These are phyloP conservation scores for Fusarium nisikadoi DNA, from an alignment of 2,329 filamentous ascomycete species.

Conservation along the genomic window DNA sequence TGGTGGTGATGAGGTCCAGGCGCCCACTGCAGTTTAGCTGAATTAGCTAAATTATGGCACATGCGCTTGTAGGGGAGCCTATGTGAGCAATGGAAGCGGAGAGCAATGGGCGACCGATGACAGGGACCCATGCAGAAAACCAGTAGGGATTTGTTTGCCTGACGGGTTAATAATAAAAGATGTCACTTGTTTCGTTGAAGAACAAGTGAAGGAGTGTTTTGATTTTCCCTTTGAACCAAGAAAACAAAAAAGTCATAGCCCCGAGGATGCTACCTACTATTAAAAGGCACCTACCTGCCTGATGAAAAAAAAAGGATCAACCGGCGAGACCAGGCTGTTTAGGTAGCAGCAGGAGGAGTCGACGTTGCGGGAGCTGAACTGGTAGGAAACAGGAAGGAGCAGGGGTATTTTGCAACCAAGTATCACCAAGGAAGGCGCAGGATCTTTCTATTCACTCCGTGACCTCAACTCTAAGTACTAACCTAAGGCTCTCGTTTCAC, in stretches of 20 bases:
- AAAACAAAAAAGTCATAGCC: background rate
- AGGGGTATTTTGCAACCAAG: conserved; percentile 3
- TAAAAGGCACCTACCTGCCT: background rate
- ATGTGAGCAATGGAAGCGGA: background rate
- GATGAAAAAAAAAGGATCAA: background rate
- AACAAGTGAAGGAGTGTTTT: background rate
- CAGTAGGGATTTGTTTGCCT: conserved; percentile 11
- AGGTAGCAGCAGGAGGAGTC: background rate
- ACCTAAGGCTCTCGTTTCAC: background rate
- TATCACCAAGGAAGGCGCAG: background rate
- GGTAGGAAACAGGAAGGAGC: conserved; percentile 3
- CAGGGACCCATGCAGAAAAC: conserved; percentile 15
- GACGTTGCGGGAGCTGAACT: conserved; percentile 12
- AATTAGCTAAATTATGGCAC: conserved; percentile 13
- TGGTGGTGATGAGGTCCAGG: conserved; percentile 23
- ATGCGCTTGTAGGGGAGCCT: conserved; percentile 3
- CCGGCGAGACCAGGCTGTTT: background rate
- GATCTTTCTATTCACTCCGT: background rate
- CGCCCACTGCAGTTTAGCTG: conserved; percentile 28
- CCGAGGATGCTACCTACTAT: no score
- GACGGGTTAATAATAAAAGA: background rate
- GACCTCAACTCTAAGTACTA: background rate
- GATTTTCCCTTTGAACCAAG: background rate
- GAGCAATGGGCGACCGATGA: background rate
- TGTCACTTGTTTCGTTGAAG: background rate